Conservation (phyloP, 371 early-diverging fungal genomes). For the Mortierella sp. region DNA sequence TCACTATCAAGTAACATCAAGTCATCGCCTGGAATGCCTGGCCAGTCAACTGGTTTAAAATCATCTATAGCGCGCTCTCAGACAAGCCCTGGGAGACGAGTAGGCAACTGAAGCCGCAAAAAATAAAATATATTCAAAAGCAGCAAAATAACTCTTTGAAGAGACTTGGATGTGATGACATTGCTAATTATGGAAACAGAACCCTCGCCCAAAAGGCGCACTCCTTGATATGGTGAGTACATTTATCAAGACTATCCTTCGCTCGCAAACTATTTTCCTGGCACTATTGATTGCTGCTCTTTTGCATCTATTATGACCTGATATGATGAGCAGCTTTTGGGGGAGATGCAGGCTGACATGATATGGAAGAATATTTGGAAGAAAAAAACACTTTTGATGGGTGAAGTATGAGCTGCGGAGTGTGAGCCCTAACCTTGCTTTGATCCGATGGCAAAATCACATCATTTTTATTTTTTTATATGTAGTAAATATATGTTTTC, state of each 20-base stretch:
- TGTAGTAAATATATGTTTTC: background rate
- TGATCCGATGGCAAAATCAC: too few species aligned
- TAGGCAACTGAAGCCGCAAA: background rate
- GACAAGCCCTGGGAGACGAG: background rate
- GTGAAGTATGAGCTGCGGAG: background rate
- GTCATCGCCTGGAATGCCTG: constrained; percentile 12
- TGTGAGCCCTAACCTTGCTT: background rate
- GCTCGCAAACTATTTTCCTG: background rate
- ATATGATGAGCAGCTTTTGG: background rate
- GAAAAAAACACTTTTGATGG: background rate
- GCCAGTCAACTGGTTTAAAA: background rate
- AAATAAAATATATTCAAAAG: too few species aligned
- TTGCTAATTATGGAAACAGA: too few species aligned
- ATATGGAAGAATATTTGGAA: background rate
- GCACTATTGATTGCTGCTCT: background rate
- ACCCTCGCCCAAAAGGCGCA: too few species aligned
- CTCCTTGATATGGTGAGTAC: too few species aligned
- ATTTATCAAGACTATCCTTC: too few species aligned
- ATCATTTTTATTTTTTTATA: background rate
- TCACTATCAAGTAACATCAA: constrained; percentile 10
- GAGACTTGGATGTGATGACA: too few species aligned
- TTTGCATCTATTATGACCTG: background rate
- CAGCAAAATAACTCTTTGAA: too few species aligned
- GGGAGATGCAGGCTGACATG: background rate
- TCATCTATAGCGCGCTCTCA: constrained; percentile 5